A percentile compares a stretch with the other conserved stretches of the same genome.
Conservation (phyloP, 768 basidiomycete species). For the Tricholoma sp. region DNA sequence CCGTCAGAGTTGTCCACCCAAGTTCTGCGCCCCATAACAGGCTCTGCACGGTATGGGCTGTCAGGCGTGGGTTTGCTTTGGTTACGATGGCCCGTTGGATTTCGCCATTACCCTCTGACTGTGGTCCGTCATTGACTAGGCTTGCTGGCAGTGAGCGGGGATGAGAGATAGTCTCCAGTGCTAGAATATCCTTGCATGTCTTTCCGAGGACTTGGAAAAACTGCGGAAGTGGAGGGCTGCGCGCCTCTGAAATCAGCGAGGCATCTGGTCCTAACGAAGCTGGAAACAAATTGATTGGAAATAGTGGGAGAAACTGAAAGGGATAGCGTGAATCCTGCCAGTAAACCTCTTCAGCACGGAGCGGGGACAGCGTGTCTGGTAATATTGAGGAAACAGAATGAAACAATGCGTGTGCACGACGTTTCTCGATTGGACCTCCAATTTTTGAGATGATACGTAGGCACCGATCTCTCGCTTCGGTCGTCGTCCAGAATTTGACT, state of each 20-base stretch:
- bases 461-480: conserved; percentile 69
- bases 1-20: conserved; percentile 86
- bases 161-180: conserved; percentile 37
- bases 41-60: conserved; percentile 73
- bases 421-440: conserved; percentile 64
- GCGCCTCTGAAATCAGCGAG: conserved; percentile 4
- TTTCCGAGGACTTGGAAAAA: conserved; percentile 46
- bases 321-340: conserved; percentile 64
- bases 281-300: conserved; percentile 53
- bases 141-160: conserved; percentile 23
- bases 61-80: conserved; percentile 54
- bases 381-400: conserved; percentile 15
- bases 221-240: conserved; percentile 10
- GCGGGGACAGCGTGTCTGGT: conserved; percentile 8
- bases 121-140: conserved; percentile 6
- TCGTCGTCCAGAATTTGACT: conserved; percentile 76
- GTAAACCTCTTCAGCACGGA: conserved; percentile 39
- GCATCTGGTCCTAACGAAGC: conserved; percentile 14
- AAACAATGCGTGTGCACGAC: conserved; percentile 61
- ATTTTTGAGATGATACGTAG: conserved; percentile 78
- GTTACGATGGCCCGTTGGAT: conserved; percentile 51
- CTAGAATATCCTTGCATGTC: conserved; percentile 53
- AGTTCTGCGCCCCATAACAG: conserved; percentile 62
- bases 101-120: conserved; percentile 22
- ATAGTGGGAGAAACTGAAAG: conserved; percentile 45